Evolutionary conservation across 2,329 filamentous ascomycete species (phyloP).

Genomic region (Lasiodiplodia hormozganensis): DNA sequence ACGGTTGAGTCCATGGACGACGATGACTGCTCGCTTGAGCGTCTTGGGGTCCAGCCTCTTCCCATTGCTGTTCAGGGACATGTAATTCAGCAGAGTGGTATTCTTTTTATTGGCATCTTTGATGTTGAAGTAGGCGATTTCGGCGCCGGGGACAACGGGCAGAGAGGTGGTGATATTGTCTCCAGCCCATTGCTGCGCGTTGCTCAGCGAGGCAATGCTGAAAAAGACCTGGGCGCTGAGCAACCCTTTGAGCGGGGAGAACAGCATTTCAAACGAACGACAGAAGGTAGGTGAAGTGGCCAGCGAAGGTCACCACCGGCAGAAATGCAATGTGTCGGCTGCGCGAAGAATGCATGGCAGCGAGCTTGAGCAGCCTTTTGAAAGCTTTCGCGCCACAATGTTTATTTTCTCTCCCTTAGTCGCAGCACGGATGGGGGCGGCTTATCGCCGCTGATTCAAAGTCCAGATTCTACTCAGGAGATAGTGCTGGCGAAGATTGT

Average conservation of each 20-base stretch:
- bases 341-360: background rate
- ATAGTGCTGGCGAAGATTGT: background rate
- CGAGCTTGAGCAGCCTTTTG: background rate
- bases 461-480: background rate
- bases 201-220: background rate
- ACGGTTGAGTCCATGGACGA: constrained; percentile 29
- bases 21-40: constrained; percentile 28
- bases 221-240: constrained; percentile 6
- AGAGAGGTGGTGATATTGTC: constrained; percentile 16
- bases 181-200: constrained; percentile 29
- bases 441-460: background rate
- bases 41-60: constrained; percentile 5
- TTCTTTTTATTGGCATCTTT: constrained; percentile 21
- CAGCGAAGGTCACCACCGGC: background rate
- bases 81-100: constrained; percentile 30
- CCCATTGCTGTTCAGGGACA: constrained; percentile 18
- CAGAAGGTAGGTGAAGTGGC: too few relatives aligned
- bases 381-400: background rate
- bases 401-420: background rate
- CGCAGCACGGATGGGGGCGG: background rate
- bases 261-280: constrained; percentile 4
- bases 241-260: background rate
- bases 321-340: background rate
- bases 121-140: constrained; percentile 30
- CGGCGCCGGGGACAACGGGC: constrained; percentile 23